Percentiles rank a stretch among this genome's conserved stretches.
Evolutionary conservation across 1,284 basidiomycete species (phyloP).

Genomic region (Mycena sp.): DNA sequence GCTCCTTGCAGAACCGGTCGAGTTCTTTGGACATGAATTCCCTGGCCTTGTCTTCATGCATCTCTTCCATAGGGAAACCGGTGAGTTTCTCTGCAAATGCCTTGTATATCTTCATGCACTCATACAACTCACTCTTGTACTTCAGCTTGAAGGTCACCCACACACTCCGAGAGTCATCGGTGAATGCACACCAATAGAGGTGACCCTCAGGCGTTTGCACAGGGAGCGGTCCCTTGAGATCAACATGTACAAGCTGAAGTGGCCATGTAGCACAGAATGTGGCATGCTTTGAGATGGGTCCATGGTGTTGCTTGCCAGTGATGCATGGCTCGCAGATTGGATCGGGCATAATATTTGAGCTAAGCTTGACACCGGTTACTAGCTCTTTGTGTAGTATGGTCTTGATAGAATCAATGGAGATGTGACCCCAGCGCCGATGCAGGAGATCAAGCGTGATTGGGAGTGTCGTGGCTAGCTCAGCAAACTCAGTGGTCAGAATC

Average conservation of each 20-base stretch:
- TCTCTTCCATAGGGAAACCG: constrained; percentile 34
- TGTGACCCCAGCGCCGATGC: constrained; percentile 12
- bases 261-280: constrained; percentile 9
- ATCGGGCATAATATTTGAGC: constrained; percentile 14
- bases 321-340: constrained; percentile 43
- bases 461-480: background rate
- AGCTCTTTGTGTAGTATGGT: background rate
- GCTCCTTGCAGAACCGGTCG: constrained; percentile 29
- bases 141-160: constrained; percentile 37
- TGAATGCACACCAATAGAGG: constrained; percentile 46
- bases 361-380: constrained; percentile 12
- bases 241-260: constrained; percentile 45
- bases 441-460: constrained; percentile 2
- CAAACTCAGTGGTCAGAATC: background rate
- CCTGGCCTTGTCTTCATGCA: constrained; percentile 45
- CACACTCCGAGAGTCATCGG: constrained; percentile 41
- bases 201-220: constrained; percentile 36
- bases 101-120: constrained; percentile 42
- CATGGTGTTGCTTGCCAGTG: constrained; percentile 39
- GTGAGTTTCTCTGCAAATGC: constrained; percentile 40
- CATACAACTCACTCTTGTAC: constrained; percentile 44
- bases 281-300: constrained; percentile 30
- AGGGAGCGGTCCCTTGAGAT: constrained; percentile 45
- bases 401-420: background rate
- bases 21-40: constrained; percentile 42